Evolutionary conservation across 768 basidiomycete species (phyloP).

Genomic region (Leccinum subgranulosum): DNA sequence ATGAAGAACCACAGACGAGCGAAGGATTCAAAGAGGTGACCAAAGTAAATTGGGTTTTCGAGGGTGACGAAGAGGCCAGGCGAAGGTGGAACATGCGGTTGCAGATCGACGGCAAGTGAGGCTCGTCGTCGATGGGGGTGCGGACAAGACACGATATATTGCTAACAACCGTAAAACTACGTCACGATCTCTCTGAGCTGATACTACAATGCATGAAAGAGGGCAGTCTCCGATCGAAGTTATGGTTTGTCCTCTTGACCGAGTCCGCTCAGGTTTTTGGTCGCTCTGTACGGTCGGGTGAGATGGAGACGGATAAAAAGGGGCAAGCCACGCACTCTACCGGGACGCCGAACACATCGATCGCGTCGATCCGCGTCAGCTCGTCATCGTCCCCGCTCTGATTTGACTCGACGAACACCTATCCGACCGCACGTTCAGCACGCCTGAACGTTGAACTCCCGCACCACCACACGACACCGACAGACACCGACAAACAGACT

Average conservation of each 20-base stretch:
- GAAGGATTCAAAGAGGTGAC: slow-evolving; percentile 82
- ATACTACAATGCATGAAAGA: not conserved
- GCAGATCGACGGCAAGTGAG: slow-evolving; percentile 69
- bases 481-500: not conserved
- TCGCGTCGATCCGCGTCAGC: slow-evolving; percentile 57
- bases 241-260: slow-evolving; percentile 31
- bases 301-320: not conserved
- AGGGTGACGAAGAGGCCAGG: slow-evolving; percentile 70
- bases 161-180: not conserved
- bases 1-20: slow-evolving; percentile 57
- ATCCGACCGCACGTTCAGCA: slow-evolving; percentile 4
- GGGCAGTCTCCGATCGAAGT: not conserved
- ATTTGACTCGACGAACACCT: slow-evolving; percentile 72
- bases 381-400: slow-evolving; percentile 55
- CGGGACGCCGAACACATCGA: slow-evolving; percentile 62
- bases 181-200: not conserved
- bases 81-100: slow-evolving; percentile 83
- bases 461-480: not conserved
- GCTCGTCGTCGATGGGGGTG: not conserved
- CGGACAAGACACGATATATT: slow-evolving; percentile 4
- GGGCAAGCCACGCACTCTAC: slow-evolving; percentile 45
- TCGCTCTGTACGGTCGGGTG: slow-evolving; percentile 25
- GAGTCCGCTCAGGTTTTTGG: slow-evolving; percentile 39
- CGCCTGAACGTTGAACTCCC: too few relatives aligned
- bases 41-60: slow-evolving; percentile 76